Conservation (phyloP, 1,139 yeast species). For the Yamadazyma oceani region DNA sequence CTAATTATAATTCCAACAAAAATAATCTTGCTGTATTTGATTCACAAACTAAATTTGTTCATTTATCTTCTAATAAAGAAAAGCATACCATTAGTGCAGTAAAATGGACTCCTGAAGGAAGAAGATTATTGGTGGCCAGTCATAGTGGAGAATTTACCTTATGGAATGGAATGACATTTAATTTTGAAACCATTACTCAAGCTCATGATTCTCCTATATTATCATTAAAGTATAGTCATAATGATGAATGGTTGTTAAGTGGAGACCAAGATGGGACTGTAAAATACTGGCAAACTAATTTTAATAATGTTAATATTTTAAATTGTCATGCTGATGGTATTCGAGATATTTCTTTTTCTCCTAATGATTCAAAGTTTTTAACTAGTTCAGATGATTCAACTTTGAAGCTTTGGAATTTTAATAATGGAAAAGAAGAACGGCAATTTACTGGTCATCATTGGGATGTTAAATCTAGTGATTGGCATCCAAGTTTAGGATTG, state of each 20-base stretch:
- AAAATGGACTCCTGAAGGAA: conserved; percentile 96
- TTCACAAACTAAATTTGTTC: conserved; percentile 80
- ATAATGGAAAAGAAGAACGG: conserved; percentile 83
- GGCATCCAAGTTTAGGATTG: conserved; percentile 90
- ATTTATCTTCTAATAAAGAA: conserved; percentile 86
- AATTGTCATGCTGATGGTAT: conserved; percentile 80
- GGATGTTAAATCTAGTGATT: conserved; percentile 97
- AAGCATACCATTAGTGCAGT: conserved; percentile 89
- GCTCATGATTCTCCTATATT: conserved; percentile 94
- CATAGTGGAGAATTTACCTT: conserved; percentile 94
- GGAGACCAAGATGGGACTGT: conserved; percentile 92
- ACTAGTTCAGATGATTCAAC: conserved; percentile 92
- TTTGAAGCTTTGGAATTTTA: conserved; percentile 91
- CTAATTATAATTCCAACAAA: conserved; percentile 28
- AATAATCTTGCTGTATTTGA: conserved; percentile 53
- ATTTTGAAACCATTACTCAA: conserved; percentile 96
- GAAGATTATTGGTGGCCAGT: conserved; percentile 85
- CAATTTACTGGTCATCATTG: conserved; percentile 90
- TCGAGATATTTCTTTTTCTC: conserved; percentile 85
- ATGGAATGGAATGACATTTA: conserved; percentile 96
- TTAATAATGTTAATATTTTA: conserved; percentile 88
- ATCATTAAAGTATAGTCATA: conserved; percentile 77
- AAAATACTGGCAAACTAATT: conserved; percentile 97
- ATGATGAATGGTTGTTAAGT: conserved; percentile 90
- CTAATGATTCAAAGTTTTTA: conserved; percentile 85